Evolutionary conservation across 2,329 filamentous ascomycete genomes (phyloP), one percentile per base, ranked within the genome.

Genomic region (Xylariaceae sp.): DNA sequence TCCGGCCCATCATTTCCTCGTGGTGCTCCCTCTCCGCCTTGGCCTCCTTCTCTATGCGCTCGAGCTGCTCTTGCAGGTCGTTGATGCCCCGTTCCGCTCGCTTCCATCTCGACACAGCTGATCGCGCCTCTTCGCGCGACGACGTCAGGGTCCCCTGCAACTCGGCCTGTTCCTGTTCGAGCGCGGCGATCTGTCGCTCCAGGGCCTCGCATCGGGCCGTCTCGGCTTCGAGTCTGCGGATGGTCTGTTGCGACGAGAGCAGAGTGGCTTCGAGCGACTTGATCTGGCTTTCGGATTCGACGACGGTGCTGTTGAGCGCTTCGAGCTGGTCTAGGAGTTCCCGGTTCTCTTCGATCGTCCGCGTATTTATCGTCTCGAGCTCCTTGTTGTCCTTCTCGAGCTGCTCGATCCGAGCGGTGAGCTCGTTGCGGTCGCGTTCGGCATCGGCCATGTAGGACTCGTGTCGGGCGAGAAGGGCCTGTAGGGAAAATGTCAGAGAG

Each of bases 381-480:
- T 77, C 69, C 54, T 69, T 71, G 66, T 94, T 95, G 52, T 80
- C 76, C 53, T 64, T 64, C 65, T 94, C 87, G 36, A 98, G 72
- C 48, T 73, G 73, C 52, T 85, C 81, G 59, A 96, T 88, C 46
- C 77, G 85, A 32, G 69, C 64, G 31, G 77, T 74, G 65, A 96
- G 79, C 45, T 82, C 77, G 45, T 73, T 68, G 44, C 89, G 85
- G 60, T 96, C 88, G 52, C 81, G 79, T 69, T 95, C 88, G 43
- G 89, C 88, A 62, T 95, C 88, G 52, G 83, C 83, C 74, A 96
- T 90, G 65, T 94, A 96, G 43, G 85, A 81, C 70, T 97, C 89
- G 75, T 98, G 89, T 55, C 90, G 84, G 49, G 84, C 80, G 29
- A 98, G 78, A 40, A 98, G 74, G 44, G 88, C 88, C 92, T 97